phyloP scores from a whole-genome alignment of 805 yeast species.

The Zygotorulaspora florentina region DNA sequence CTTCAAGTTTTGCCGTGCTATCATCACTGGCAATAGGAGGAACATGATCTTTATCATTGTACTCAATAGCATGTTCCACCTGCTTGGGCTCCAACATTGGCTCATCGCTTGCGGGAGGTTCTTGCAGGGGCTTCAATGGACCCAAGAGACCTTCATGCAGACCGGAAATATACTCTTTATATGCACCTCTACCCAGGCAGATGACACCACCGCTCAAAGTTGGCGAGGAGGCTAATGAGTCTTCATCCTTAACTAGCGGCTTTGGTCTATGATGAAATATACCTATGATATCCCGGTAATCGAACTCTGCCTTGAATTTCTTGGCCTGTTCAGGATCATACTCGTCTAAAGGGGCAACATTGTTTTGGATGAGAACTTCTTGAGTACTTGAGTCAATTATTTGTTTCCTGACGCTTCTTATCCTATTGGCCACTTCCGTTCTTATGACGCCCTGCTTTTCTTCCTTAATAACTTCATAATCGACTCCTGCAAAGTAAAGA shows the following conservation, averaged over 20 bases:
- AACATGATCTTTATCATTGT: constrained; percentile 4
- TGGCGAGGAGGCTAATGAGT: constrained; percentile 44
- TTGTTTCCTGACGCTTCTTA: constrained; percentile 62
- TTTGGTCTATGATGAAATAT: constrained; percentile 41
- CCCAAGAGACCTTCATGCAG: constrained; percentile 93
- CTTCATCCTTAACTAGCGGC: constrained; percentile 39
- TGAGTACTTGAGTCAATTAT: constrained; percentile 31
- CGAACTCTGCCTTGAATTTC: constrained; percentile 32
- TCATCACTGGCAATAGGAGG: constrained; percentile 10
- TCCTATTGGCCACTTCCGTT: constrained; percentile 70
- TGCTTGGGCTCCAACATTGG: constrained; percentile 10
- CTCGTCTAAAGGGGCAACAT: constrained; percentile 11
- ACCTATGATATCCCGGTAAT: constrained; percentile 52
- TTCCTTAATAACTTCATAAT: constrained; percentile 72
- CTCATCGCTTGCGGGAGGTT: constrained; percentile 10
- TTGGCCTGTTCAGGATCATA: constrained; percentile 21
- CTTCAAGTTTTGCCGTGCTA: constrained; percentile 1
- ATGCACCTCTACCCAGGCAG: constrained; percentile 94
- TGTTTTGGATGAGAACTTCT: constrained; percentile 16
- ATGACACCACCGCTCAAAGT: constrained; percentile 74
- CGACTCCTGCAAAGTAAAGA: constrained; percentile 76
- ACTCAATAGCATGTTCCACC: constrained; percentile 13
- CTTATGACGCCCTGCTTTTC: constrained; percentile 88
- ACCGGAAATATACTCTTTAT: constrained; percentile 86
- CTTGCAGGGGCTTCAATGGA: constrained; percentile 58